Conservation (phyloP, 257 asterid genomes). For the Gentiana macrophylla region DNA sequence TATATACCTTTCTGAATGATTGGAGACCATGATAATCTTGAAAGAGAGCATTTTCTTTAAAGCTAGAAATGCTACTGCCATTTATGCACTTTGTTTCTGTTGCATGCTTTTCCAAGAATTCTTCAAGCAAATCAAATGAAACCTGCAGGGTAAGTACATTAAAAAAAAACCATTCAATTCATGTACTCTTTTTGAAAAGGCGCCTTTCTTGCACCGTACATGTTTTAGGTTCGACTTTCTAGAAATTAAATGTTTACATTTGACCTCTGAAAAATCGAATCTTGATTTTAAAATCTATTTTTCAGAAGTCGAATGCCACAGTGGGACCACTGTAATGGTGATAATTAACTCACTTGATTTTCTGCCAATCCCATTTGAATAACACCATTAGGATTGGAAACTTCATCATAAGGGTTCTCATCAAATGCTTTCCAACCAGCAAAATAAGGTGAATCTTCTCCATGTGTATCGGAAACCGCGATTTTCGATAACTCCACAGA, state of each 20-base stretch:
- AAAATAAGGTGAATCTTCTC: constrained; percentile 84
- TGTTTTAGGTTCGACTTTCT: no score
- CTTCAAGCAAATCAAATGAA: constrained; percentile 76
- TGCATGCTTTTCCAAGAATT: constrained; percentile 45
- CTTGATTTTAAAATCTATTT: no score
- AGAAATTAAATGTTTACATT: background rate
- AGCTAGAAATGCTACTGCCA: constrained; percentile 29
- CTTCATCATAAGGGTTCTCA: constrained; percentile 60
- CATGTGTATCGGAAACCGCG: constrained; percentile 72
- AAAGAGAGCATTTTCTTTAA: constrained; percentile 78
- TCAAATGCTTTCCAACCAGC: constrained; percentile 96
- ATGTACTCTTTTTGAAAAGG: no score
- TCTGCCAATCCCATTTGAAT: constrained; percentile 96
- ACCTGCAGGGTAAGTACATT: constrained; percentile 27
- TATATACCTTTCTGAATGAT: constrained; percentile 57
- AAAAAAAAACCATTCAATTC: background rate
- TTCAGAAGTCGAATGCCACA: background rate
- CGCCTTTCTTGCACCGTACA: no score
- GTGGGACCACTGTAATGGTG: no score
- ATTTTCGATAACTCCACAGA: constrained; percentile 41
- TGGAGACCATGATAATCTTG: constrained; percentile 92
- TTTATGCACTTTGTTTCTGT: constrained; percentile 16
- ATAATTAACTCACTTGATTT: constrained; percentile 46
- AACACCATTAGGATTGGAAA: constrained; percentile 55
- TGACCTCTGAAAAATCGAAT: no score